Evolutionary conservation across 202 grass and related monocot genomes (phyloP), one percentile per base, ranked within the genome.

Genomic region (Zoysia matrella): DNA sequence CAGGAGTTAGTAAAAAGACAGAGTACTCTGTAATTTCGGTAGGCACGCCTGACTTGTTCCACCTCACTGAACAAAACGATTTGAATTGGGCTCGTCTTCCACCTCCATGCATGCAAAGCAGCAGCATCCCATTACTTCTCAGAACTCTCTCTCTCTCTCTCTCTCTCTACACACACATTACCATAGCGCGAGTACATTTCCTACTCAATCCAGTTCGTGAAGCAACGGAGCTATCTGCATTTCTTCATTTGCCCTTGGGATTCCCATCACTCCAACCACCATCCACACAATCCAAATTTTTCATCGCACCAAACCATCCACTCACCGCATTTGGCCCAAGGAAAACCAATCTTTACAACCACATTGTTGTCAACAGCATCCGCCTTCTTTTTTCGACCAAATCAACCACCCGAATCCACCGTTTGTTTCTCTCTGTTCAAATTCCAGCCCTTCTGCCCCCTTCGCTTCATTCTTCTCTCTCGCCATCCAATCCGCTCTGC

Each of bases 91-190:
- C 61, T 74, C 39, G 56, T 58, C 52, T 55, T 82, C 69, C 83
- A 78, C 77, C 84, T 74, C 83, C 83, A 71, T 86, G 69, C 84
- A 90, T 90, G 84, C 80, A 58, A 56, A 90, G 74, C 68, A 86
- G 88, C 83, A 80, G 18, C 47, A 22, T 8, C 45, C 79, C 83
- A 74, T 89, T 82, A 79, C 69, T 86, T 14, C 64, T 2, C 80
- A 64, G 78, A 74, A 78, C 87, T 89, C 71, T 72, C 53, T 63
- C 65, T 43, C 30, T 72, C n/a, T 52, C 73, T 86, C 78, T 86
- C 49, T 52, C 78, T 77, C 70, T 65, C 22, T 22, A 36, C 66
- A 18, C 55, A 40, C 66, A 69, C 40, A 61, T 71, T 73, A 52
- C 50, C 60, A 72, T 39, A 30, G 7, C 11, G 60, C 22, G 5